A percentile compares a stretch with the other conserved stretches of the same genome.
Conservation (phyloP, 257 asterid genomes). For the Cinchona pubescens region DNA sequence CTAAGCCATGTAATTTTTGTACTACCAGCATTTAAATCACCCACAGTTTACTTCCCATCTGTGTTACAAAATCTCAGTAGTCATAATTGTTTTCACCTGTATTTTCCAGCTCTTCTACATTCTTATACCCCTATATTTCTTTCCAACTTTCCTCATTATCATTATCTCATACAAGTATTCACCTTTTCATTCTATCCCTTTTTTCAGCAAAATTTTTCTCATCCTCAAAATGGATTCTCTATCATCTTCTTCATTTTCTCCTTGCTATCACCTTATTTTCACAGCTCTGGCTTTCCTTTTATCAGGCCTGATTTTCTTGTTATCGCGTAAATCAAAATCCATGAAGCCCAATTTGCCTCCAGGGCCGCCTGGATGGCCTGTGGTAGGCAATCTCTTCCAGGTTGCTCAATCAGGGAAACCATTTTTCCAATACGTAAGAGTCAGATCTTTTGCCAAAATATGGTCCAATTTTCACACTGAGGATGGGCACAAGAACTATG, state of each 20-base stretch:
- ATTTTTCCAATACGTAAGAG: slow-evolving; percentile 59
- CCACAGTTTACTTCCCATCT: background rate
- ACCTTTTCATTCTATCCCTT: background rate
- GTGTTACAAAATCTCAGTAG: background rate
- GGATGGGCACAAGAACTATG: slow-evolving; percentile 85
- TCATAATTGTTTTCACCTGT: slow-evolving; percentile 25
- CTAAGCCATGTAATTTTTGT: background rate
- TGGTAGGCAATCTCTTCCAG: slow-evolving; percentile 87
- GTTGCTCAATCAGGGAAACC: slow-evolving; percentile 80
- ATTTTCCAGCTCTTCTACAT: slow-evolving; percentile 22
- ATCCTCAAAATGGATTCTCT: slow-evolving; percentile 39
- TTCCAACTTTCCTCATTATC: background rate
- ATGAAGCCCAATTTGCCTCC: slow-evolving; percentile 69
- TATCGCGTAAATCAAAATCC: slow-evolving; percentile 40
- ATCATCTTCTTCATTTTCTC: slow-evolving; percentile 40
- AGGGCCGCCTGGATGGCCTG: slow-evolving; percentile 87
- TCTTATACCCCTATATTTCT: slow-evolving; percentile 3
- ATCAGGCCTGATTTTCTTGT: slow-evolving; percentile 45
- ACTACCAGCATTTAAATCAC: slow-evolving; percentile 20
- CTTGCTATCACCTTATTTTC: slow-evolving; percentile 58
- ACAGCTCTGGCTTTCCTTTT: slow-evolving; percentile 52
- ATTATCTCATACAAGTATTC: background rate
- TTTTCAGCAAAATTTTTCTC: background rate
- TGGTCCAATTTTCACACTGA: slow-evolving; percentile 69
- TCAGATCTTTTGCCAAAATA: slow-evolving; percentile 61